Conservation (phyloP, 768 basidiomycete genomes). For the Hygrocybe punicea region DNA sequence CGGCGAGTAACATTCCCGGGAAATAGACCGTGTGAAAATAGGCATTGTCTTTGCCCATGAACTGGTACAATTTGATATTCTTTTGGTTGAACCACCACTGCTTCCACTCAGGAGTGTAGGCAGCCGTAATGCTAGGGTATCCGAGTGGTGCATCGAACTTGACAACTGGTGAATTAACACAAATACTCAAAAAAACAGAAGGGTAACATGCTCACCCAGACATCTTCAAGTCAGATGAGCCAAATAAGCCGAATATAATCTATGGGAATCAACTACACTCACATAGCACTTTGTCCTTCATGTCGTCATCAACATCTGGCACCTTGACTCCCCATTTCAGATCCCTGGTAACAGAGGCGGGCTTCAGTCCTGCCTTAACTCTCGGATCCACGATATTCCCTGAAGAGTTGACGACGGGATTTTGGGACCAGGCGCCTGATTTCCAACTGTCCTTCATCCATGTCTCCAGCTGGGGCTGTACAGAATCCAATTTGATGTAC, state of each 20-base stretch:
- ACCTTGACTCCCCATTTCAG: constrained; percentile 95
- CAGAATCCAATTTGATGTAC: constrained; percentile 80
- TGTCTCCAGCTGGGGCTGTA: constrained; percentile 79
- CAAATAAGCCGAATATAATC: constrained; percentile 9
- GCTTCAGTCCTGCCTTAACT: constrained; percentile 77
- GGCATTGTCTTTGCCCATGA: constrained; percentile 99
- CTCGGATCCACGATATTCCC: constrained; percentile 89
- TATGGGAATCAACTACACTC: constrained; percentile 32
- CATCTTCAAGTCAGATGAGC: constrained; percentile 56
- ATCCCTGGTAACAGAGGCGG: constrained; percentile 91
- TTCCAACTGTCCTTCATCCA: constrained; percentile 82
- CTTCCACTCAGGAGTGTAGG: constrained; percentile 91
- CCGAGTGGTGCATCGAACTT: constrained; percentile 97
- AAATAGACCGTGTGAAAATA: constrained; percentile 98
- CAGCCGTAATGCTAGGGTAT: constrained; percentile 95
- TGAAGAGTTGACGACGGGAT: constrained; percentile 84
- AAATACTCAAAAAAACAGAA: constrained; percentile 1
- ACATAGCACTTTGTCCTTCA: constrained; percentile 96
- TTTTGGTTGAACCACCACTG: constrained; percentile 95
- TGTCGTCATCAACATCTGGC: constrained; percentile 74
- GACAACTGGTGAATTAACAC: constrained; percentile 12
- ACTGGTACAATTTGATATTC: constrained; percentile 90
- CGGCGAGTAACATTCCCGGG: constrained; percentile 85
- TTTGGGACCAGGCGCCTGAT: constrained; percentile 88
- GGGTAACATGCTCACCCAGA: constrained; percentile 67